These are phyloP conservation scores for Quercus parvula DNA, from an alignment of 306 rosid species.

Conservation along the genomic window DNA sequence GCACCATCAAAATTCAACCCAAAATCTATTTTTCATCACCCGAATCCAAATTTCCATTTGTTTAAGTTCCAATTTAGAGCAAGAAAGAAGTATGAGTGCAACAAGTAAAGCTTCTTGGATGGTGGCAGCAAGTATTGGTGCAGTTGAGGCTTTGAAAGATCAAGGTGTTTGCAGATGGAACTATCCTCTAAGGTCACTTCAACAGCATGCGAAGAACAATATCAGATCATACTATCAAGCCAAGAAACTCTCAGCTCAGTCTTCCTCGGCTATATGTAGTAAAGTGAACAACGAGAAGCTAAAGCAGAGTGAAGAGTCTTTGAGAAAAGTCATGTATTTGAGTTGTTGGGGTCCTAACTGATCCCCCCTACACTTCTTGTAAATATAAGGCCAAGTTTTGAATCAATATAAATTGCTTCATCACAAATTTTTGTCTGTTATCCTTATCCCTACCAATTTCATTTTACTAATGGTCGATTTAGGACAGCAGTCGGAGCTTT, in stretches of 20 bases:
- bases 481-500: no score
- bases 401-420: no score
- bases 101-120: slow-evolving; percentile 22
- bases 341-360: no score
- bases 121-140: slow-evolving; percentile 30
- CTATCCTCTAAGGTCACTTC: slow-evolving; percentile 9
- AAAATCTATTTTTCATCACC: neutral
- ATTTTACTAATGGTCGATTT: no score
- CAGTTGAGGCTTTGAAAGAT: slow-evolving; percentile 31
- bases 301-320: no score
- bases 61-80: neutral
- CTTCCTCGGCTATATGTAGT: neutral
- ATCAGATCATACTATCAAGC: slow-evolving; percentile 21
- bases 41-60: neutral
- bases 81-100: slow-evolving; percentile 10
- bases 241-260: neutral
- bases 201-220: slow-evolving; percentile 22
- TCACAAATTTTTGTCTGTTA: no score
- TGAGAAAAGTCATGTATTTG: no score
- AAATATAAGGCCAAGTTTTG: no score
- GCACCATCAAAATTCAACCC: neutral
- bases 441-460: no score
- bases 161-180: slow-evolving; percentile 35
- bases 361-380: no score
- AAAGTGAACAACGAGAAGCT: no score